Evolutionary conservation across 75 land plant genomes (phyloP), one percentile per base, ranked within the genome.

Genomic region (Picea sitchensis): DNA sequence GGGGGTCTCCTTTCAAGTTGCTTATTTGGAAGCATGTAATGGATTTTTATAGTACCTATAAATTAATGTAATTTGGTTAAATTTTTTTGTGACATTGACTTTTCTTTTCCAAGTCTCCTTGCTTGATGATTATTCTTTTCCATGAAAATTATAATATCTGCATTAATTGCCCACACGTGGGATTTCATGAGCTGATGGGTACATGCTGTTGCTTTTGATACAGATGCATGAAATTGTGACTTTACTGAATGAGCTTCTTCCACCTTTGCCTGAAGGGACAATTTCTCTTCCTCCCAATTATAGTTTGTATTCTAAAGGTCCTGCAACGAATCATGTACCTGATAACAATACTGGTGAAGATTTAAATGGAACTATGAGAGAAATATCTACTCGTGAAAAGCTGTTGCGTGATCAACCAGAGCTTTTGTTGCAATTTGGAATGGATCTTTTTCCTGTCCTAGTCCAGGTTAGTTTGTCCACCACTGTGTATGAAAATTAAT

Each of bases 201-300:
- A 69, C 18, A 69, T 15, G 20, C 20, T 69, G 54, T 59, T 60
- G 79, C 77, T 78, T 81, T 57, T 73, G 2, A 30, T 60, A 44
- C 83, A 94, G 96, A 75, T 92, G 17, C 41, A 67, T 82, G 96
- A 90, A 83, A 83, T 90, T 54, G 73, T 94, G 65, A 90, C 83
- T 77, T 83, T 94, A 59, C 78, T 92, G 15, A 86, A 88, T 82
- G 89, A 78, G 68, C 80, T 94, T 17, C 87, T 94, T 58, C 91
- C 91, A 65, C 64, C 81, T 23, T 20, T 83, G 38, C 65, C 77
- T 12, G 59, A 81, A 44, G 59, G 47, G 36, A 75, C 76, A 23
- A 56, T 58, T 23, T 23, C 58, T 5, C 58, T 75, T 75, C 59
- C 59, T 75, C 20, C 74, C 2, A 57, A 9, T 31, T 58, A 17